These are phyloP conservation scores for Acanthamoeba castellanii DNA, from an alignment of 208 protist species.

Conservation along the genomic window DNA sequence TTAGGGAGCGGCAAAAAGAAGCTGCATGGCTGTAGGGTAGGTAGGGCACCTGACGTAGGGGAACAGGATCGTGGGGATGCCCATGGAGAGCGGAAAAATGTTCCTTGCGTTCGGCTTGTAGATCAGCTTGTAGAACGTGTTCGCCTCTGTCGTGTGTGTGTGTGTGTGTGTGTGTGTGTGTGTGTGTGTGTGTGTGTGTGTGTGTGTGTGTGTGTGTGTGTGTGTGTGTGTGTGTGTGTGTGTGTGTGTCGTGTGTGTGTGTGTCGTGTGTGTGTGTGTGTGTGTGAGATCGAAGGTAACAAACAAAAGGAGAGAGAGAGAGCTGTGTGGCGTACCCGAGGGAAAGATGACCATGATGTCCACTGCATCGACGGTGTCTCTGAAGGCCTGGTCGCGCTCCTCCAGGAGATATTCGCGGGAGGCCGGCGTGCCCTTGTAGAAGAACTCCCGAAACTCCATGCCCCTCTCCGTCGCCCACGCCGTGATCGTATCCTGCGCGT, in stretches of 20 bases:
- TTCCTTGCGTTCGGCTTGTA: constrained; percentile 9
- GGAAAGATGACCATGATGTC: constrained; percentile 45
- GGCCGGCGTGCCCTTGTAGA: not conserved
- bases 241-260: not conserved
- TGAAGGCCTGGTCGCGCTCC: not conserved
- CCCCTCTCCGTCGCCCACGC: not conserved
- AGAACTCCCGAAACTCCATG: not conserved
- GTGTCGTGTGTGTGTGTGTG: no score
- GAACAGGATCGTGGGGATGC: constrained; percentile 26
- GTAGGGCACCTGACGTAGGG: not conserved
- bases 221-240: not conserved
- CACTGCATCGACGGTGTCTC: not conserved
- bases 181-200: no score
- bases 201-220: no score
- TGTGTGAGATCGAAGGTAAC: no score
- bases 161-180: not conserved
- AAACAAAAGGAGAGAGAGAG: no score
- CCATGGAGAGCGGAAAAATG: not conserved
- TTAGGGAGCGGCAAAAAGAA: no score
- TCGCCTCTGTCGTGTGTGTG: not conserved
- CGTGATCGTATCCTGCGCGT: not conserved
- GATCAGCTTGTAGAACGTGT: not conserved
- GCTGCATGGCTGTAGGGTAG: not conserved
- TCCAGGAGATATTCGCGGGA: not conserved
- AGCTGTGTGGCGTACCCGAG: not conserved